These are phyloP conservation scores for Metschnikowia lochheadii DNA, from an alignment of 805 yeast genomes.

Conservation along the genomic window DNA sequence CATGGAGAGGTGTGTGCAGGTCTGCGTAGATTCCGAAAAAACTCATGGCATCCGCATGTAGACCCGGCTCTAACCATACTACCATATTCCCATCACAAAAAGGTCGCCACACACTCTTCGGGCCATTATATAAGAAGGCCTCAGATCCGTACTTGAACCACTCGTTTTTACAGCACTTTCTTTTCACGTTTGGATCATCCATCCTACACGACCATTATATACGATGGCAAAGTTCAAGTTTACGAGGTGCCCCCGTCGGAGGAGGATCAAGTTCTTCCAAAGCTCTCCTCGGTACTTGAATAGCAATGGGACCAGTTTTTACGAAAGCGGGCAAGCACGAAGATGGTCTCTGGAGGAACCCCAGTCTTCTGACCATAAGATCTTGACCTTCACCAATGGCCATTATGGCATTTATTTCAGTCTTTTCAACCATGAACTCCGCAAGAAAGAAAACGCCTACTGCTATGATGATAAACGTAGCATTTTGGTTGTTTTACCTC, in stretches of 20 bases:
- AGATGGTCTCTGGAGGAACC: slow-evolving; percentile 24
- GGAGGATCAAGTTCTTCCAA: slow-evolving; percentile 24
- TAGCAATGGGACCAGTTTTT: slow-evolving; percentile 10
- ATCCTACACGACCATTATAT: neutral
- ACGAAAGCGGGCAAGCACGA: slow-evolving; percentile 8
- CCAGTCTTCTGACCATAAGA: slow-evolving; percentile 21
- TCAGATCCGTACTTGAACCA: neutral
- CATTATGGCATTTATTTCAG: slow-evolving; percentile 43
- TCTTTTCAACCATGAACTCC: slow-evolving; percentile 33
- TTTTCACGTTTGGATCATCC: neutral
- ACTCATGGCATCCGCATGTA: neutral
- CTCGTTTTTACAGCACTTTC: neutral
- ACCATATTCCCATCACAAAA: neutral
- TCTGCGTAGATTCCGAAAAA: neutral
- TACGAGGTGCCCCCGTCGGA: slow-evolving; percentile 11
- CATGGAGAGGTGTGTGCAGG: neutral
- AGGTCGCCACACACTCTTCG: neutral
- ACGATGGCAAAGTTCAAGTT: slow-evolving; percentile 13
- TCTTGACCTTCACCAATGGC: slow-evolving; percentile 32
- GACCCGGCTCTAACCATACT: neutral
- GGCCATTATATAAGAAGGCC: neutral
- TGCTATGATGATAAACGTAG: slow-evolving; percentile 3
- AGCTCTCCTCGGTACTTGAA: slow-evolving; percentile 23
- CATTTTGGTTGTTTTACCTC: slow-evolving; percentile 10
- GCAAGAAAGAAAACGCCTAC: slow-evolving; percentile 17